Evolutionary conservation across 495 filamentous ascomycete genomes (phyloP), one percentile per base, ranked within the genome.

Genomic region (Mytilinidion resinicola): DNA sequence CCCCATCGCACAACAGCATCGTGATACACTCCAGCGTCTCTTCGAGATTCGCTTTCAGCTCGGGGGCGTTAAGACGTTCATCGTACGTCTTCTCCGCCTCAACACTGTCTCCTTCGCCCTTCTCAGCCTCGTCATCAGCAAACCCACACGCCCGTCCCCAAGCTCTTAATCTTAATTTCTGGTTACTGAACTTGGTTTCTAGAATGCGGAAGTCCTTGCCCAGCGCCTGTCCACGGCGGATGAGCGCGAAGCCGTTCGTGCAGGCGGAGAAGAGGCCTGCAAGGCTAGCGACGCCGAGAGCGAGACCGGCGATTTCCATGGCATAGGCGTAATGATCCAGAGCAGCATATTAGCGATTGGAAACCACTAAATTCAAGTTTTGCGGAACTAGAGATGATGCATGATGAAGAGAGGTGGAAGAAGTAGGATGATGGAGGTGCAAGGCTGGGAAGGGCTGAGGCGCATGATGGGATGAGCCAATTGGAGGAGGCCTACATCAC

Each of bases 281-380:
- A 33, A 51, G 15, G 11, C 48, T 19, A 14, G 48, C 48, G 1
- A 51, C 48, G 30, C 48, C 48, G 15, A 51, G 21, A 2, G 15
- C 48, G 19, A 51, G 48, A 33, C 48, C 48, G n/a, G 48, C 48
- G 7, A 33, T 19, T 34, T 51, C 48, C 48, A 51, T 51, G 6
- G 25, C 25, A 2, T 30, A 30, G 25, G n/a, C n/a, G n/a, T n/a
- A n/a, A n/a, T n/a, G n/a, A n/a, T n/a, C n/a, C n/a, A n/a, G n/a
- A n/a, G n/a, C n/a, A n/a, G n/a, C n/a, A n/a, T n/a, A n/a, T n/a
- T n/a, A n/a, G n/a, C n/a, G n/a, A n/a, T n/a, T n/a, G n/a, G n/a
- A n/a, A n/a, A n/a, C n/a, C n/a, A n/a, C n/a, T n/a, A n/a, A n/a
- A n/a, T n/a, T n/a, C n/a, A n/a, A n/a, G n/a, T n/a, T n/a, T n/a